phyloP scores from a whole-genome alignment of 1,284 basidiomycete species.

The Peniophora sp. region DNA sequence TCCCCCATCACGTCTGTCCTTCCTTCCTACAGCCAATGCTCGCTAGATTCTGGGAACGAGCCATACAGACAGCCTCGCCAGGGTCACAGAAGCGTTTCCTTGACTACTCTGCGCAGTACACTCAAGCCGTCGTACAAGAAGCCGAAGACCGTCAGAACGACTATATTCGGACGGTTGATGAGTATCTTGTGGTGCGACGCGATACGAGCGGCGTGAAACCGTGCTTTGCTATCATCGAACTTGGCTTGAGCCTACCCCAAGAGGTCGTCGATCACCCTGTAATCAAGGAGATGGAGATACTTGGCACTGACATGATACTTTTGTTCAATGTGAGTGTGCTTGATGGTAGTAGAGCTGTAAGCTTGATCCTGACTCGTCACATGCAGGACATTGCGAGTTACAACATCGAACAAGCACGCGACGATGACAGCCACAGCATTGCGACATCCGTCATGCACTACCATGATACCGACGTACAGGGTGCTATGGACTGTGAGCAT shows the following conservation, averaged over 20 bases:
- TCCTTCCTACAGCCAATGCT: not conserved
- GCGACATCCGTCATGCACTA: slow-evolving; percentile 35
- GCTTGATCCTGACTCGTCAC: slow-evolving; percentile 2
- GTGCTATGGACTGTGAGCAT: slow-evolving; percentile 23
- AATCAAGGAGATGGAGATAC: slow-evolving; percentile 24
- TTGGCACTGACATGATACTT: slow-evolving; percentile 31
- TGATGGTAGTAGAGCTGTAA: not conserved
- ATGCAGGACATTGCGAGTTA: slow-evolving; percentile 33
- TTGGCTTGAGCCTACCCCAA: slow-evolving; percentile 31
- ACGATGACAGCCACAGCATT: slow-evolving; percentile 36
- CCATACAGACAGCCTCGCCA: slow-evolving; percentile 23
- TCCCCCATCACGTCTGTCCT: slow-evolving; percentile 8
- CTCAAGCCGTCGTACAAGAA: slow-evolving; percentile 31
- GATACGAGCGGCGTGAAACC: slow-evolving; percentile 35
- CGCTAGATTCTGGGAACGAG: slow-evolving; percentile 30
- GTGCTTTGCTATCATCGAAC: slow-evolving; percentile 29
- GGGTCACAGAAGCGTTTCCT: slow-evolving; percentile 30
- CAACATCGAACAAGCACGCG: slow-evolving; percentile 33
- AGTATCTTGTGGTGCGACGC: slow-evolving; percentile 31
- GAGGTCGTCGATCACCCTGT: slow-evolving; percentile 30
- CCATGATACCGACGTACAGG: slow-evolving; percentile 20
- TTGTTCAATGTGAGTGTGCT: slow-evolving; percentile 28
- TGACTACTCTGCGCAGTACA: slow-evolving; percentile 27
- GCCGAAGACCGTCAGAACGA: slow-evolving; percentile 28
- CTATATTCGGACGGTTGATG: slow-evolving; percentile 25